Conservation (phyloP, 73 alveolate genomes). For the Durusdinium trenchii region DNA sequence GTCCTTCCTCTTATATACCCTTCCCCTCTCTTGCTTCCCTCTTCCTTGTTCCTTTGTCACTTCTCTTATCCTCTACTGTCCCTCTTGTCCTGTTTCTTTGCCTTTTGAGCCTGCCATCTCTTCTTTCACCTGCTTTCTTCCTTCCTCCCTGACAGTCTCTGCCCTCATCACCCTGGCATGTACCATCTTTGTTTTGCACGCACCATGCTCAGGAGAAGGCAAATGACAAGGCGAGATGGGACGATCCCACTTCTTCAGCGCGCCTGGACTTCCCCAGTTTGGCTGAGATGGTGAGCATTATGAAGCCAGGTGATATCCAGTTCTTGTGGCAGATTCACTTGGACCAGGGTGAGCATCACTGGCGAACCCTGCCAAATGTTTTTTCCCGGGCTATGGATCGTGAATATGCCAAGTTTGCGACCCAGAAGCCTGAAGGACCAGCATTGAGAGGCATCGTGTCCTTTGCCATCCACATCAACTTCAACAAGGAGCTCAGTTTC, state of each 20-base stretch:
- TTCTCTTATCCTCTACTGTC: no score
- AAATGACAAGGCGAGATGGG: no score
- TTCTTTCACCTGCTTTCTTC: no score
- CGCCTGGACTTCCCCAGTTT: background rate
- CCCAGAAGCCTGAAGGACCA: background rate
- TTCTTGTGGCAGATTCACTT: background rate
- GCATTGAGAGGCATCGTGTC: background rate
- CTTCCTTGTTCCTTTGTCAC: no score
- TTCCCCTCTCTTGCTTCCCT: no score
- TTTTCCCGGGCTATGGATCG: background rate
- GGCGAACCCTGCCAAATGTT: background rate
- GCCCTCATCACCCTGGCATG: no score
- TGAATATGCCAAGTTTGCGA: background rate
- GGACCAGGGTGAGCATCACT: background rate
- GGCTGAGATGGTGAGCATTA: background rate
- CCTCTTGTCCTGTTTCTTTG: no score
- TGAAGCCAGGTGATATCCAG: background rate
- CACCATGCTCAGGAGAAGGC: background rate
- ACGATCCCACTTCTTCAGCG: background rate
- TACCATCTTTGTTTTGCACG: no score
- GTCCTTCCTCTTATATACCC: no score
- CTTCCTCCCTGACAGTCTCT: no score
- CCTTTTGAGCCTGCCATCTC: no score
- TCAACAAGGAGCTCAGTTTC: background rate
- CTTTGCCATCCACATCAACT: background rate